Conservation (phyloP, 371 early-diverging fungal genomes). For the Nematocida ausubeli region DNA sequence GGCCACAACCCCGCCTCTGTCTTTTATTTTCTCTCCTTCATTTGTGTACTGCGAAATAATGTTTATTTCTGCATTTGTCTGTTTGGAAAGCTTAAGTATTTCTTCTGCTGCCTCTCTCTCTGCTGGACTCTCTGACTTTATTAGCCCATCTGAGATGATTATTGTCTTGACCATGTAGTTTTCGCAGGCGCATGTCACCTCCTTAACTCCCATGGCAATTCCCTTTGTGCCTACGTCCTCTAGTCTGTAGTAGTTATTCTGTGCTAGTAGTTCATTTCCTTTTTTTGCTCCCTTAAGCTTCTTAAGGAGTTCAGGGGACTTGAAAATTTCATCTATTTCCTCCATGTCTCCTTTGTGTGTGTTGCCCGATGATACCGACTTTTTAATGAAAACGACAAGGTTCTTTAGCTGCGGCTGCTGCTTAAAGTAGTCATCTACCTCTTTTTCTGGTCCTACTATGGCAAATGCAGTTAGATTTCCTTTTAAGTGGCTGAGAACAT, state of each 20-base stretch:
- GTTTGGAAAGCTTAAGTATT: conserved; percentile 48
- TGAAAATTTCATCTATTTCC: conserved; percentile 54
- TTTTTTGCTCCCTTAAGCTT: conserved; percentile 56
- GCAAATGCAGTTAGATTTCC: conserved; percentile 47
- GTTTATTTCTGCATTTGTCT: conserved; percentile 55
- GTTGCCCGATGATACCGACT: conserved; percentile 56
- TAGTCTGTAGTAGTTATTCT: conserved; percentile 51
- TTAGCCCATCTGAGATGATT: conserved; percentile 60
- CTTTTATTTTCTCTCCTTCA: conserved; percentile 61
- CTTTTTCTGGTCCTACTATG: conserved; percentile 29
- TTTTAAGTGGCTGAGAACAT: conserved; percentile 32
- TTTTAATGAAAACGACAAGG: conserved; percentile 30
- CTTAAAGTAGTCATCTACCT: conserved; percentile 10
- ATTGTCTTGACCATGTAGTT: conserved; percentile 63
- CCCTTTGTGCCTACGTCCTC: conserved; percentile 32
- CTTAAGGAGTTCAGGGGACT: conserved; percentile 42
- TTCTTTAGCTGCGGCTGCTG: background rate
- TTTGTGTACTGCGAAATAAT: conserved; percentile 63
- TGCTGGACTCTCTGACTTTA: conserved; percentile 55
- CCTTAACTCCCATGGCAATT: conserved; percentile 59
- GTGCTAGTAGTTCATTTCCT: conserved; percentile 60
- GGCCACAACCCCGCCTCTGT: conserved; percentile 62
- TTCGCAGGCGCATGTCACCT: conserved; percentile 62
- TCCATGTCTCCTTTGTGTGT: conserved; percentile 54
- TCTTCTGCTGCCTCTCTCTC: conserved; percentile 57